phyloP scores from a whole-genome alignment of 495 filamentous ascomycete genomes.

The Neurospora intermedia region DNA sequence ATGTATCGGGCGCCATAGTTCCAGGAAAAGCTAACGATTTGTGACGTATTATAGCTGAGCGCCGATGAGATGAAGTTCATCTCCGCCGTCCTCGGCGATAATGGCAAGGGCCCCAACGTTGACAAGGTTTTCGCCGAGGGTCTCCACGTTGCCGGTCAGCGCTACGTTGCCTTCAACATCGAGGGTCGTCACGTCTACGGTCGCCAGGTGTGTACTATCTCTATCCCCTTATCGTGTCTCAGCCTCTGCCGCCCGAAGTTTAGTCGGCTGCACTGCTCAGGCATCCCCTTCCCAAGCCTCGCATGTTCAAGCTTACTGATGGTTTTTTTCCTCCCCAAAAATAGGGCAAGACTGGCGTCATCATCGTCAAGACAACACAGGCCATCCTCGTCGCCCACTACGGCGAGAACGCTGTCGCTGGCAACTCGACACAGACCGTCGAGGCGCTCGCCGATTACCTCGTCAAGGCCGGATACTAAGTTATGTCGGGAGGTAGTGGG shows the following conservation, averaged over 20 bases:
- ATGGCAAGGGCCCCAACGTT: slow-evolving; percentile 33
- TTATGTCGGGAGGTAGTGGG: neutral
- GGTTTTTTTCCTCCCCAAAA: neutral
- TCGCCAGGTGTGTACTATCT: slow-evolving; percentile 55
- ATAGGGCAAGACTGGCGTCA: slow-evolving; percentile 72
- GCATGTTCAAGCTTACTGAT: neutral
- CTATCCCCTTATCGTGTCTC: neutral
- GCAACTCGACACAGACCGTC: slow-evolving; percentile 51
- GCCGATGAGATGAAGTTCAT: slow-evolving; percentile 50
- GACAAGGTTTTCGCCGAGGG: slow-evolving; percentile 45
- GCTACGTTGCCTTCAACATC: slow-evolving; percentile 59
- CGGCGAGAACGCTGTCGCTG: slow-evolving; percentile 55
- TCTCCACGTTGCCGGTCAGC: slow-evolving; percentile 57
- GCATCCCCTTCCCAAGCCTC: no score
- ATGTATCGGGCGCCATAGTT: neutral
- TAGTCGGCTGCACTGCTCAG: no score
- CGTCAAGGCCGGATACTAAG: slow-evolving; percentile 56
- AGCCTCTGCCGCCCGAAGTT: neutral
- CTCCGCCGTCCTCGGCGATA: slow-evolving; percentile 28
- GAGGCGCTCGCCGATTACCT: slow-evolving; percentile 69
- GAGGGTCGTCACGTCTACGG: slow-evolving; percentile 73
- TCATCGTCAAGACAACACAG: slow-evolving; percentile 71
- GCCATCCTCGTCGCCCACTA: slow-evolving; percentile 83
- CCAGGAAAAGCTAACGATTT: neutral
- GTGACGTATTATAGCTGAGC: slow-evolving; percentile 32